Evolutionary conservation across 495 filamentous ascomycete genomes (phyloP), one percentile per base, ranked within the genome.

Genomic region (Oidiodendron maius): DNA sequence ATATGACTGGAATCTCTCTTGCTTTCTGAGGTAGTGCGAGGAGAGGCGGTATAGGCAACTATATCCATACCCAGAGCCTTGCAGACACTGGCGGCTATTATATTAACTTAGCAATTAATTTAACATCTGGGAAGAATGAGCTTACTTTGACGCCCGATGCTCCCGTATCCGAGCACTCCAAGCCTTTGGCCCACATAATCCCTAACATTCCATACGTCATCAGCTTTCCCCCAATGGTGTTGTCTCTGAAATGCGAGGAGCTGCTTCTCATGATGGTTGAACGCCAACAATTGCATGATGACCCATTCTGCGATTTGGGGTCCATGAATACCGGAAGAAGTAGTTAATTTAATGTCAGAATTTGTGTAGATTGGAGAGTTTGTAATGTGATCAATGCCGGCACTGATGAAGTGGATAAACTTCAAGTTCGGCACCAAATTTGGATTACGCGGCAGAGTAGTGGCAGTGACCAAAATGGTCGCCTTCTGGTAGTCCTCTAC

Each of bases 241-340:
- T 66, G 48, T 44, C 71, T 72, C 59, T 77, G 72, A 32, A 66
- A 48, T 9, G 78, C 69, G 28, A 73, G 57, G 10, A 36, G 35
- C 18, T 15, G 60, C 64, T 52, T 56, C 69, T 67, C 59, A 16
- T 55, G 57, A 41, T 74, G 71, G 50, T 70, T 64, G 50, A 66
- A 66, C 16, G 67, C 61, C 4, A 77, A 62, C 48, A 69, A 73
- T 0, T 69, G 75, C 47, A 50, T 49, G 42, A 83, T 63, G 40
- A 79, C 64, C 84, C 85, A 93, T 69, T 95, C 88, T 0, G 86
- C 72, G 50, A 93, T 94, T 46, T 89, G 86, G 0, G 89, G 87
- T 63, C 84, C 83, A 56, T 89, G 84, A 42, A 91, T 76, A n/a
- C 87, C 87, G 18, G 77, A 84, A 8, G 41, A 44, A 30, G 26